Conservation (phyloP, 768 basidiomycete genomes). For the Trametes elegans region DNA sequence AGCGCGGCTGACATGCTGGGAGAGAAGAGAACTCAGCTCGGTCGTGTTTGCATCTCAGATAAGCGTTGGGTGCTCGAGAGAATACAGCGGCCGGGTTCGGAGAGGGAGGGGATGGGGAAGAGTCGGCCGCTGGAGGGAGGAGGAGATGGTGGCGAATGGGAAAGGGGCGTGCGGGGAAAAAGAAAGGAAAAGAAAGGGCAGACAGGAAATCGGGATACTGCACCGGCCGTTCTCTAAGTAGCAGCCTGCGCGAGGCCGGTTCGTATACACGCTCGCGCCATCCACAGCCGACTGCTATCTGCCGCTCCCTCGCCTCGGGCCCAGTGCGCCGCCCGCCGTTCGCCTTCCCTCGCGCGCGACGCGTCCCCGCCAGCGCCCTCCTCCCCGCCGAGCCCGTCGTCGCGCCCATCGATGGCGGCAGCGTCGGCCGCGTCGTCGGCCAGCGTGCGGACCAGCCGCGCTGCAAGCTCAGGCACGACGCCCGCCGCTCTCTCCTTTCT, state of each 20-base stretch:
- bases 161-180: not conserved
- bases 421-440: not conserved
- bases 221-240: no score
- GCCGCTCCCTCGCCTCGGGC: not conserved
- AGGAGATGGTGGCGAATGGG: not conserved
- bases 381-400: not conserved
- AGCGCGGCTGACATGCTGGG: conserved; percentile 18
- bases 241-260: no score
- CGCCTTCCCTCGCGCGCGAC: not conserved
- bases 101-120: not conserved
- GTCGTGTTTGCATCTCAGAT: not conserved
- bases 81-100: not conserved
- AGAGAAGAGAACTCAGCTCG: not conserved
- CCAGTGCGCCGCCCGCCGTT: not conserved
- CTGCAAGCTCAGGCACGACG: conserved; percentile 12
- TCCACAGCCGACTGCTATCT: not conserved
- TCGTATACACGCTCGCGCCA: not conserved
- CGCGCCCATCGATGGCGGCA: not conserved
- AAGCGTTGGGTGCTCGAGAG: not conserved
- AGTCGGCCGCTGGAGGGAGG: not conserved
- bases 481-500: not conserved
- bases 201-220: not conserved
- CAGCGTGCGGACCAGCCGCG: no score
- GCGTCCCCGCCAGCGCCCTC: not conserved
- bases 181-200: not conserved